Conservation (phyloP, 1,284 basidiomycete genomes). For the Ustanciosporium gigantosporum region DNA sequence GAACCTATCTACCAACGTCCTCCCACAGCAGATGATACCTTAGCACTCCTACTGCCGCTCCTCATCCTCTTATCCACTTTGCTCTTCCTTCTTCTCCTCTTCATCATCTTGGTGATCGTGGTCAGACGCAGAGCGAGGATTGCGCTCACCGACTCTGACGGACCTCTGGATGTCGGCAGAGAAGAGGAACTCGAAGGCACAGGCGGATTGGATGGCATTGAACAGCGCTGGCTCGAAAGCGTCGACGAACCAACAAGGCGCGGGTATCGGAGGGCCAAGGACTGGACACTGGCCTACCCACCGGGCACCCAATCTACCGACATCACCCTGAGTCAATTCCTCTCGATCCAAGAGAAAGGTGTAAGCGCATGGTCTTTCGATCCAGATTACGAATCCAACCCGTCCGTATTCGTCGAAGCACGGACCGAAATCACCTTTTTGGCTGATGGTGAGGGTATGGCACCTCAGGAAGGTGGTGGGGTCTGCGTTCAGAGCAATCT, state of each 20-base stretch:
- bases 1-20: slow-evolving; percentile 37
- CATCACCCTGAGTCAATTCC: slow-evolving; percentile 59
- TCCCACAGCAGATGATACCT: slow-evolving; percentile 30
- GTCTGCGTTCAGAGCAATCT: slow-evolving; percentile 59
- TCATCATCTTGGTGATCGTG: slow-evolving; percentile 54
- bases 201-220: slow-evolving; percentile 86
- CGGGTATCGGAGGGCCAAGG: slow-evolving; percentile 83
- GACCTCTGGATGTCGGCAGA: slow-evolving; percentile 88
- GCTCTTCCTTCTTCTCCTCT: slow-evolving; percentile 71
- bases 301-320: slow-evolving; percentile 52
- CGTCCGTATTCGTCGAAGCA: slow-evolving; percentile 56
- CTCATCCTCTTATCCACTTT: slow-evolving; percentile 86
- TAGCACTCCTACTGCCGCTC: slow-evolving; percentile 64
- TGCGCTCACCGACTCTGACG: slow-evolving; percentile 79
- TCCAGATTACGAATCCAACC: slow-evolving; percentile 59
- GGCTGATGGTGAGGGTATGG: slow-evolving; percentile 59
- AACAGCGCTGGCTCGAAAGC: slow-evolving; percentile 88
- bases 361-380: slow-evolving; percentile 60
- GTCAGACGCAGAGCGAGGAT: slow-evolving; percentile 45
- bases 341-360: slow-evolving; percentile 60
- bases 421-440: slow-evolving; percentile 60
- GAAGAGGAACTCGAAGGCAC: slow-evolving; percentile 74
- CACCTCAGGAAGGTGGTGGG: slow-evolving; percentile 57
- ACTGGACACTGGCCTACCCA: slow-evolving; percentile 64
- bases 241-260: slow-evolving; percentile 72